These are phyloP conservation scores for Epicoccum nigrum DNA, from an alignment of 2,329 filamentous ascomycete genomes.

Conservation along the genomic window DNA sequence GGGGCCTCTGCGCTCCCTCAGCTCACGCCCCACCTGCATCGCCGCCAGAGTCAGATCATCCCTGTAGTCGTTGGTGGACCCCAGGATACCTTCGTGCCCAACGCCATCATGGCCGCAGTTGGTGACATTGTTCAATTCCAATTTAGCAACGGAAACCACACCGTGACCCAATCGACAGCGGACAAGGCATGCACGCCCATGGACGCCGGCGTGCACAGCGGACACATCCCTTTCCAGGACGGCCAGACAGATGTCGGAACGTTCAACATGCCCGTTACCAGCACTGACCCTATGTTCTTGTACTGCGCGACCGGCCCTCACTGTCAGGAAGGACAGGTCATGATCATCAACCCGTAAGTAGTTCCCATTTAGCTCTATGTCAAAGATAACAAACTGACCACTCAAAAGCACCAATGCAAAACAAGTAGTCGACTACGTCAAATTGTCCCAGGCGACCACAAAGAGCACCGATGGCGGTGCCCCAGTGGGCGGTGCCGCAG, in stretches of 20 bases:
- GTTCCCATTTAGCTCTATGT: not conserved
- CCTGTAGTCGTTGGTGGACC: slow-evolving; percentile 41
- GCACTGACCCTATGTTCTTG: slow-evolving; percentile 38
- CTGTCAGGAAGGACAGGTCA: slow-evolving; percentile 39
- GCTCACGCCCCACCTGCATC: slow-evolving; percentile 27
- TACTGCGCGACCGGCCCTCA: slow-evolving; percentile 42
- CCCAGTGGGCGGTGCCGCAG: slow-evolving; percentile 28
- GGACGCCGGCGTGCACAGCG: slow-evolving; percentile 36
- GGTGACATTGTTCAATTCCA: slow-evolving; percentile 42
- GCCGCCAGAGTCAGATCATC: slow-evolving; percentile 32
- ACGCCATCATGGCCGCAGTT: slow-evolving; percentile 34
- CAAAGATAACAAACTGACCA: not conserved
- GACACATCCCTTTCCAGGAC: slow-evolving; percentile 39
- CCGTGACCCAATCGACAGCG: slow-evolving; percentile 36
- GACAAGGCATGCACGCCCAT: slow-evolving; percentile 37
- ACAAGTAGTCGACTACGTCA: slow-evolving; percentile 38
- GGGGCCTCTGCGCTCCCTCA: slow-evolving; percentile 25
- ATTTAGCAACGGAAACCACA: slow-evolving; percentile 43
- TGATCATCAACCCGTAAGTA: slow-evolving; percentile 34
- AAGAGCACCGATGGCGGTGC: slow-evolving; percentile 31
- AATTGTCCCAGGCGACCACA: slow-evolving; percentile 29
- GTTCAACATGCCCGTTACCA: slow-evolving; percentile 40
- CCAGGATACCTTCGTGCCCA: slow-evolving; percentile 39
- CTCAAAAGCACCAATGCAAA: slow-evolving; percentile 18
- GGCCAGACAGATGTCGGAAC: slow-evolving; percentile 39